These are phyloP conservation scores for Stemphylium lycopersici DNA, from an alignment of 2,329 filamentous ascomycete species.

Conservation along the genomic window DNA sequence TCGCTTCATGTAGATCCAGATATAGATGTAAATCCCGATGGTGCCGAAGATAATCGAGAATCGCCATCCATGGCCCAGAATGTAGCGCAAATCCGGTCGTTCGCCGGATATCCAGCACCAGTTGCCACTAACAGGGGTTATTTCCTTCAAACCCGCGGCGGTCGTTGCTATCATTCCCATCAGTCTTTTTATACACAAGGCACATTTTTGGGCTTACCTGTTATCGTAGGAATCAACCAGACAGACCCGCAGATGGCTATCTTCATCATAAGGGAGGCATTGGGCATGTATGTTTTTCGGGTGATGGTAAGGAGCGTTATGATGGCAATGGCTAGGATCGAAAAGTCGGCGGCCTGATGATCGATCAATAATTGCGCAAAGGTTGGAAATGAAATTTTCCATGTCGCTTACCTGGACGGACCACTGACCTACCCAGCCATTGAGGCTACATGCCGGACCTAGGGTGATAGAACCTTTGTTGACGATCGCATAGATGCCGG, in stretches of 20 bases:
- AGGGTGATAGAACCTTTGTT: conserved; percentile 31
- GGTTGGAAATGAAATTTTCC: neutral
- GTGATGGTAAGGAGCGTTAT: conserved; percentile 52
- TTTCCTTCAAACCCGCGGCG: conserved; percentile 1
- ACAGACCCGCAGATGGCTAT: conserved; percentile 47
- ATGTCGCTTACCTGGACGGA: conserved; percentile 40
- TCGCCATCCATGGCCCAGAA: conserved; percentile 6
- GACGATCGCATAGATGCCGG: conserved; percentile 47
- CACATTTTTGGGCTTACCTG: neutral
- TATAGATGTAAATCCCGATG: conserved; percentile 9
- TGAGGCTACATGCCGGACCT: conserved; percentile 49
- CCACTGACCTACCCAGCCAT: conserved; percentile 55
- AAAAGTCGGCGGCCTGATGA: conserved; percentile 43
- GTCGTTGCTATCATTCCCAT: conserved; percentile 4
- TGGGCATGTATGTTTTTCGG: conserved; percentile 43
- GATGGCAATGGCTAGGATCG: conserved; percentile 55
- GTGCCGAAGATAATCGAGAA: conserved; percentile 9
- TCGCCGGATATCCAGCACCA: conserved; percentile 14
- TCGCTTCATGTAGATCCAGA: conserved; percentile 7
- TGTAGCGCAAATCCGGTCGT: conserved; percentile 7
- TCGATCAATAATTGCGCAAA: neutral
- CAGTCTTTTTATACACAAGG: neutral
- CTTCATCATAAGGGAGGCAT: conserved; percentile 36
- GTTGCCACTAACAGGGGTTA: conserved; percentile 9
- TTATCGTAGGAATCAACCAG: conserved; percentile 48